Evolutionary conservation across 768 basidiomycete species (phyloP), one percentile per base, ranked within the genome.

Genomic region (Crassisporium funariophilum): DNA sequence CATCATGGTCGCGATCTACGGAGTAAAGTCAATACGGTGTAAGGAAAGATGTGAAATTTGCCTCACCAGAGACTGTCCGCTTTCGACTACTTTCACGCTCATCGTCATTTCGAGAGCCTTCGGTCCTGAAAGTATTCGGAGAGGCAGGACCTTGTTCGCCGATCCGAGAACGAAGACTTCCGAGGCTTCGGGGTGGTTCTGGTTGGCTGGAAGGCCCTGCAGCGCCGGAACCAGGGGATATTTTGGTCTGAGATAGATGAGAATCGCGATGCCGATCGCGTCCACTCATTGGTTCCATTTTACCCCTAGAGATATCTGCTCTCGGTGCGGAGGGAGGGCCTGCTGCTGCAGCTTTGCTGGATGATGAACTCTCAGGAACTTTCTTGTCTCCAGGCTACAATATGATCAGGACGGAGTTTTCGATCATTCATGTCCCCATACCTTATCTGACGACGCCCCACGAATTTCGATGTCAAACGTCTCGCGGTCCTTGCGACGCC

Each of bases 281-380:
- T 24, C 57, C 63, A 33, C 63, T 49, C 41, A 42, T 31, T 7
- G 50, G 41, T 15, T 63, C 62, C 13, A 29, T 15, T 40, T 60
- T 63, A 15, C 31, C 35, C 44, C 59, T 47, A 22, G 46, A 46
- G 4, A 40, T 40, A 38, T 52, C 53, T 3, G 84, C 83, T 54
- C 86, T 76, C 6, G 87, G 87, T 6, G 76, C 87, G 31, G 84
- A 86, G 15, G 86, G 86, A 4, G 82, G n/a, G n/a, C n/a, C n/a
- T n/a, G n/a, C n/a, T n/a, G n/a, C n/a, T n/a, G n/a, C 81, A 31
- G 5, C 29, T 68, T 77, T 8, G 82, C 72, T 9, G 82, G 80
- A 25, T 81, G 60, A 61, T 81, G 76, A 78, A 7, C 74, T 76
- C 6, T 86, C 84, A 5, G 75, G 73, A 40, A 71, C 61, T 39